Base-by-base conservation (phyloP, 2,329 filamentous ascomycete genomes). In the Pleurostoma richardsiae region DNA sequence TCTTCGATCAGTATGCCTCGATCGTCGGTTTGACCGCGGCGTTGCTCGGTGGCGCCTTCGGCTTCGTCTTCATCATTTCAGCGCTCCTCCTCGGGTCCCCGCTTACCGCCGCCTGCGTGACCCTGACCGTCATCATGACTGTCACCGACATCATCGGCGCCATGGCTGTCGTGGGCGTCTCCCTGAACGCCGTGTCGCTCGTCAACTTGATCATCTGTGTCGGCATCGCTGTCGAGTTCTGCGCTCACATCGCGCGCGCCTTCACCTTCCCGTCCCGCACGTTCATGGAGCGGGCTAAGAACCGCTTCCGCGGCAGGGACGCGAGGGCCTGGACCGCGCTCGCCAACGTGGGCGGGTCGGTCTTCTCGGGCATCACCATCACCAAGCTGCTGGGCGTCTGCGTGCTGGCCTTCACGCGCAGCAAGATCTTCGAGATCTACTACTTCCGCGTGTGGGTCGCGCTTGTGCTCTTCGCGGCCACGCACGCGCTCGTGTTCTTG, bases 401-500 rank as follows among this genome's bases (percentile, higher is more conserved):
- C 41, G 94, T 99, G 33, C 74, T 99, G 26, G 94, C 94, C 0
- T 99, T 96, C 60, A 99, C 94, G 6, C 76, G 88, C 44, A 95
- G 89, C 66, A 99, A 97, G 80, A 99, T 99, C 61, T 99, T 99
- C 59, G 95, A 99, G 72, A 90, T 99, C 48, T 99, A 99, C 70
- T 99, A 99, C 69, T 99, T 99, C 77, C 81, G 94, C 40, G 88
- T 99, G 40, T 99, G 94, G 94, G 73, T 96, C 19, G 86, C 91
- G 5, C 79, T 99, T 46, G 91, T 99, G 8, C 65, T 95, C 7
- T 92, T 96, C 65, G 95, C 91, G 3, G 89, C 89, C 6, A 77
- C 85, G 7, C 94, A 99, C 65, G 90, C 94, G 1, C 74, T 99
- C 42, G 79, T 99, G 6, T 95, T 97, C 65, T 71, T 99, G 57